phyloP scores from a whole-genome alignment of 1,284 basidiomycete genomes.

The Heterobasidion annosum region DNA sequence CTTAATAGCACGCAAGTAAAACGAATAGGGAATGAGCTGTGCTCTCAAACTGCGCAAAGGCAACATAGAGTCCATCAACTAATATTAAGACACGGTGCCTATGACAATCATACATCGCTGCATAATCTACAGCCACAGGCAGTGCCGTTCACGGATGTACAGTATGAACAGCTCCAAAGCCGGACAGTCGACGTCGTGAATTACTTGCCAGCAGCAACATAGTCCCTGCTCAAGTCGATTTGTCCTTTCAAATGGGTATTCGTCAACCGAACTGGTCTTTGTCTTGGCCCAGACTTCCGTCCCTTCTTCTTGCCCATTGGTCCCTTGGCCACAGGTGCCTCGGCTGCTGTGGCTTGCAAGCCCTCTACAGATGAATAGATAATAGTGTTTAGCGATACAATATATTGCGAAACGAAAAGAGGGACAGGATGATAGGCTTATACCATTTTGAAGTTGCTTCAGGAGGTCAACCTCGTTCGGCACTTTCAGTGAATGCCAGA shows the following conservation, averaged over 20 bases:
- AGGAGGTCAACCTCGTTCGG: conserved; percentile 80
- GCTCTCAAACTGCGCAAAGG: too few relatives aligned
- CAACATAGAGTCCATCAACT: too few relatives aligned
- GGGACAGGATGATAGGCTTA: conserved; percentile 8
- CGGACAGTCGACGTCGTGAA: too few relatives aligned
- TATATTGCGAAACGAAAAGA: conserved; percentile 5
- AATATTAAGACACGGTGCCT: too few relatives aligned
- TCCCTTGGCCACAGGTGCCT: conserved; percentile 42
- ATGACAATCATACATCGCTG: too few relatives aligned
- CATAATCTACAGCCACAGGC: too few relatives aligned
- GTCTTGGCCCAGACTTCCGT: conserved; percentile 66
- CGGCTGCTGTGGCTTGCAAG: conserved; percentile 63
- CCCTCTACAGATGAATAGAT: conserved; percentile 40
- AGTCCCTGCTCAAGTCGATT: conserved; percentile 76
- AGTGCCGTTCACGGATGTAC: too few relatives aligned
- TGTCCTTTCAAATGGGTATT: conserved; percentile 81
- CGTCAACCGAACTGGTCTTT: conserved; percentile 74
- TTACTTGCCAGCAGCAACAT: conserved; percentile 41
- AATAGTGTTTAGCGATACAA: conserved; percentile 4
- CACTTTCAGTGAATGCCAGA: conserved; percentile 81
- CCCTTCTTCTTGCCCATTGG: conserved; percentile 69
- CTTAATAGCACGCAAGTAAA: too few relatives aligned
- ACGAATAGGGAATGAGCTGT: too few relatives aligned
- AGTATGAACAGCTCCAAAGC: too few relatives aligned
- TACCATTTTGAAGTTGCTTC: conserved; percentile 65